Conservation (phyloP, 2,329 filamentous ascomycete genomes). For the Microcyclospora tardicrescens region DNA sequence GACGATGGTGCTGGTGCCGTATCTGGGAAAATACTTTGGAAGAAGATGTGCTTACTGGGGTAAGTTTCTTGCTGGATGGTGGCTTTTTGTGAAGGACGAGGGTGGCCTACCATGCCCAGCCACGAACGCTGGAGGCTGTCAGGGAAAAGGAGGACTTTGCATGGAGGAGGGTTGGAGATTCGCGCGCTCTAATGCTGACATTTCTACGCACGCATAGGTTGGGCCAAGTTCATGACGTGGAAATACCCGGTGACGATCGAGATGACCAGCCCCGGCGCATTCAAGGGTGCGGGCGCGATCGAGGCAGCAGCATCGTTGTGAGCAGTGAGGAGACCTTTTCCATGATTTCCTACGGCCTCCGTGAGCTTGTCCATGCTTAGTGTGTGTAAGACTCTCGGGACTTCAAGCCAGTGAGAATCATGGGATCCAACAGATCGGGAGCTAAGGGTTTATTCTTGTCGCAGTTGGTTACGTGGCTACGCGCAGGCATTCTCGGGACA, state of each 20-base stretch:
- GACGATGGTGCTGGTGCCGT: conserved; percentile 89
- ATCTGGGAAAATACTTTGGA: conserved; percentile 87
- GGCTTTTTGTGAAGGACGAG: not conserved
- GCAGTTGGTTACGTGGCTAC: too few relatives aligned
- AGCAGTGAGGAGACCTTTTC: conserved; percentile 1
- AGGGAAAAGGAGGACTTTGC: not conserved
- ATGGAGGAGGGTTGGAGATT: not conserved
- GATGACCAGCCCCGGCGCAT: conserved; percentile 32
- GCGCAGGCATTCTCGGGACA: too few relatives aligned
- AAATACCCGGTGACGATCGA: conserved; percentile 68
- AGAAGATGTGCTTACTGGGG: conserved; percentile 94
- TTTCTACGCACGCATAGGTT: conserved; percentile 44
- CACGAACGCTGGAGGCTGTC: too few relatives aligned
- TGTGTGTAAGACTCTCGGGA: too few relatives aligned
- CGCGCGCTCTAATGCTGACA: conserved; percentile 11
- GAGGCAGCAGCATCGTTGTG: conserved; percentile 32
- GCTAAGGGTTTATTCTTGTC: too few relatives aligned
- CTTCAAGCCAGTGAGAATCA: too few relatives aligned
- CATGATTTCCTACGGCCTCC: too few relatives aligned
- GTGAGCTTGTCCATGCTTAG: too few relatives aligned
- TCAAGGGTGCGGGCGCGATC: conserved; percentile 34
- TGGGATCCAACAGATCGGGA: too few relatives aligned
- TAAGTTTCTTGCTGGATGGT: conserved; percentile 37
- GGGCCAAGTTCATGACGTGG: conserved; percentile 92
- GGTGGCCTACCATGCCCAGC: too few relatives aligned